A percentile compares a stretch with the other conserved stretches of the same genome.
These are phyloP conservation scores for Musa troglodytarum DNA, from an alignment of 176 grass and related monocot species.

Conservation along the genomic window DNA sequence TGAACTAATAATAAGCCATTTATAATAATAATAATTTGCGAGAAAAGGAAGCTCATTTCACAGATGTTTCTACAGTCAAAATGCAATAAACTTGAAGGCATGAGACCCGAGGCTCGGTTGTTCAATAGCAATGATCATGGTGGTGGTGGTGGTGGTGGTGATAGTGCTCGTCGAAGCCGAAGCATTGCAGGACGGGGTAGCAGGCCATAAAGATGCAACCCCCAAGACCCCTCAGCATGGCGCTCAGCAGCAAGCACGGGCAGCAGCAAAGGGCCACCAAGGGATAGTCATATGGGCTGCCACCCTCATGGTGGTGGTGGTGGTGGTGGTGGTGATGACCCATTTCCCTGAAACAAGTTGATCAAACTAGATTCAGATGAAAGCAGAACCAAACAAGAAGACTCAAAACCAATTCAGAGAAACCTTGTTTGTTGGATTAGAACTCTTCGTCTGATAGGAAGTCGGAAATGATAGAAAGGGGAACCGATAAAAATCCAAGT, in stretches of 20 bases:
- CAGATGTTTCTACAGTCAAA: too few species aligned
- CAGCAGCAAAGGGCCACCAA: conserved; percentile 11
- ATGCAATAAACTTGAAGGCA: too few species aligned
- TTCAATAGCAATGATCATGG: not conserved
- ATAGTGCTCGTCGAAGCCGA: conserved; percentile 2
- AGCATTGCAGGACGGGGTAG: conserved; percentile 15
- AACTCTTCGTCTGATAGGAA: not conserved
- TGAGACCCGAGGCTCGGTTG: too few species aligned
- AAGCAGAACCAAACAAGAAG: not conserved
- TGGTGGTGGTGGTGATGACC: conserved; percentile 7
- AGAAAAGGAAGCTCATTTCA: too few species aligned
- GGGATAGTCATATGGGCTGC: not conserved
- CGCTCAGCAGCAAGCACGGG: conserved; percentile 2
- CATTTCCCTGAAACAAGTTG: conserved; percentile 12
- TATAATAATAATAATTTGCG: too few species aligned
- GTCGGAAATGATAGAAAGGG: not conserved
- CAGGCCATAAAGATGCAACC: not conserved
- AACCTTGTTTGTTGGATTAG: not conserved
- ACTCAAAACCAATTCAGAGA: not conserved
- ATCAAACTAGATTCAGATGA: not conserved
- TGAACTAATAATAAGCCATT: too few species aligned
- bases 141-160: conserved; percentile 7
- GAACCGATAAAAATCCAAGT: not conserved
- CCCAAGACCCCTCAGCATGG: not conserved
- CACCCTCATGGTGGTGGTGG: not conserved